Percentiles rank a stretch among this genome's conserved stretches.
Evolutionary conservation across 2,329 filamentous ascomycete species (phyloP).

Genomic region (Calcarisporium arbuscula): DNA sequence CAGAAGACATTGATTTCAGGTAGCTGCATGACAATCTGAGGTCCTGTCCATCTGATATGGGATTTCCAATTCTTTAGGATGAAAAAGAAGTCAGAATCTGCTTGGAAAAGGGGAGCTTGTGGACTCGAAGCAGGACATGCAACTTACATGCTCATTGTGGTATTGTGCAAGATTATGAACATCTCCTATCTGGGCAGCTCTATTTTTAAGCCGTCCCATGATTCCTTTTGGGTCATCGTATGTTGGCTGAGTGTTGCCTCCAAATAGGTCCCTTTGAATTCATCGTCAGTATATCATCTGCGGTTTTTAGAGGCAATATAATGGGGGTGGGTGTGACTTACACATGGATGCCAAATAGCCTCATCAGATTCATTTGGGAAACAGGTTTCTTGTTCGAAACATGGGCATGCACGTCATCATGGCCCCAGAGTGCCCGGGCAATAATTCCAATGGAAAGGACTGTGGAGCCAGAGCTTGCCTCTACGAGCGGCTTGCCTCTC

Average conservation of each 20-base stretch:
- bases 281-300: too few relatives aligned
- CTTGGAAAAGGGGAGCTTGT: not conserved
- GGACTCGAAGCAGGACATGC: too few relatives aligned
- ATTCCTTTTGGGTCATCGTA: slow-evolving; percentile 46
- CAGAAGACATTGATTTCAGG: slow-evolving; percentile 51
- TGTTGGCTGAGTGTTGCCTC: slow-evolving; percentile 52
- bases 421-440: slow-evolving; percentile 42
- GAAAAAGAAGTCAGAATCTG: not conserved
- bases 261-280: too few relatives aligned
- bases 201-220: slow-evolving; percentile 39
- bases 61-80: slow-evolving; percentile 41
- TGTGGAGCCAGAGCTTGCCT: slow-evolving; percentile 57
- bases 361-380: slow-evolving; percentile 48
- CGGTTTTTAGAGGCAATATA: slow-evolving; percentile 26
- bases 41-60: slow-evolving; percentile 53
- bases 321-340: slow-evolving; percentile 16
- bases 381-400: slow-evolving; percentile 52
- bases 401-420: slow-evolving; percentile 47
- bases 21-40: slow-evolving; percentile 49
- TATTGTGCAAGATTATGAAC: slow-evolving; percentile 51
- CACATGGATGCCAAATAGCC: slow-evolving; percentile 53
- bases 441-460: slow-evolving; percentile 54
- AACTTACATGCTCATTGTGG: slow-evolving; percentile 39
- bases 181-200: slow-evolving; percentile 33
- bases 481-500: too few relatives aligned